Evolutionary conservation across 176 grass and related monocot species (phyloP).

Genomic region (Rhynchospora breviuscula): DNA sequence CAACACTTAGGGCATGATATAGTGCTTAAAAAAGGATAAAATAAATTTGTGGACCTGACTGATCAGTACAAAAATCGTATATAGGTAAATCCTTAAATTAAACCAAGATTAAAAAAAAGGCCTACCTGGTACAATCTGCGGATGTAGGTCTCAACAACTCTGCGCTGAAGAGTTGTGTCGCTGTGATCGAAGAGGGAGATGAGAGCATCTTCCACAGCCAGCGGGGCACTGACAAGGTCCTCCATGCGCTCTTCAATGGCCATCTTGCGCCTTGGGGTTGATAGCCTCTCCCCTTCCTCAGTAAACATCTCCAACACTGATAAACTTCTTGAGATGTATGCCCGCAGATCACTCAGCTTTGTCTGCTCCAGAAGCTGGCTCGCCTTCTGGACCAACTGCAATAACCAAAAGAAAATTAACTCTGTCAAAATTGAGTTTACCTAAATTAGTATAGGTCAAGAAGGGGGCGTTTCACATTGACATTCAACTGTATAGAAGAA

Average conservation of each 20-base stretch:
- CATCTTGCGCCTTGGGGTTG: constrained; percentile 95
- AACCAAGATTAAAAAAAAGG: background rate
- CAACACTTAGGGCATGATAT: constrained; percentile 15
- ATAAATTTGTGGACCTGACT: too few species aligned
- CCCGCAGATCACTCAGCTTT: constrained; percentile 92
- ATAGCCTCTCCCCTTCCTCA: constrained; percentile 89
- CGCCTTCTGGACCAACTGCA: constrained; percentile 84
- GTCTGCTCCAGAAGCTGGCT: constrained; percentile 98
- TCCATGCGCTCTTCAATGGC: constrained; percentile 98
- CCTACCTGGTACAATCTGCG: constrained; percentile 93
- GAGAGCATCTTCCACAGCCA: constrained; percentile 97
- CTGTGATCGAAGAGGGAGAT: constrained; percentile 93
- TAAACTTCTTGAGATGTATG: constrained; percentile 90
- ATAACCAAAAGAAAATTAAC: background rate
- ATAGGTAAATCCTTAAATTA: too few species aligned
- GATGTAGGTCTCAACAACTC: constrained; percentile 96
- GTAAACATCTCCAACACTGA: constrained; percentile 99
- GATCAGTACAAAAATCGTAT: too few species aligned
- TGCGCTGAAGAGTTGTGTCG: constrained; percentile 85
- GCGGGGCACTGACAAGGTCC: constrained; percentile 83
- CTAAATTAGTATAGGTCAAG: background rate
- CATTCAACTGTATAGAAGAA: background rate
- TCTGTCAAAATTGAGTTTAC: background rate
- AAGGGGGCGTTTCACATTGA: background rate
- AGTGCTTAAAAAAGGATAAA: background rate